Evolutionary conservation across 2,329 filamentous ascomycete species (phyloP).

Genomic region (Beauveria australis): DNA sequence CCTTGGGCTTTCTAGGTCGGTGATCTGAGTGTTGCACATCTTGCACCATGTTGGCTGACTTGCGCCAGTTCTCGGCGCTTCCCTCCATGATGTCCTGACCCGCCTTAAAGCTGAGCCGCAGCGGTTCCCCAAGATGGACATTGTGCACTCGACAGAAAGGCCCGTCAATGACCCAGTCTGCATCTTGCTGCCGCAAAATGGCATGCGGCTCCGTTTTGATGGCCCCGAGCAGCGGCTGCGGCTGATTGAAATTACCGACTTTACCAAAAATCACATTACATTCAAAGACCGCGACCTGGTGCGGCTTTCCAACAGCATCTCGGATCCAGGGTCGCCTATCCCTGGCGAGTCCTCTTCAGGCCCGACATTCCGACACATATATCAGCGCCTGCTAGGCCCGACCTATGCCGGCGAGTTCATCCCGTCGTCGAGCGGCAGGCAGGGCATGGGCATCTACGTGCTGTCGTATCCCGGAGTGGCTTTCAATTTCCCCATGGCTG

Average conservation of each 20-base stretch:
- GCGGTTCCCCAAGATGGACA: conserved; percentile 72
- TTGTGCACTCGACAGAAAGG: conserved; percentile 67
- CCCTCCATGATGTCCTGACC: conserved; percentile 81
- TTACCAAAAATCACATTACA: conserved; percentile 72
- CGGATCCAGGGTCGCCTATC: conserved; percentile 22
- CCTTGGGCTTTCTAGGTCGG: conserved; percentile 51
- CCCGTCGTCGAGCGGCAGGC: conserved; percentile 43
- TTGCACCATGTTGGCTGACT: background rate
- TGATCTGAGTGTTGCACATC: background rate
- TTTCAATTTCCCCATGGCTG: conserved; percentile 77
- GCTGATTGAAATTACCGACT: conserved; percentile 84
- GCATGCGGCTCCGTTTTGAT: conserved; percentile 84
- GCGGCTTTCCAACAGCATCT: conserved; percentile 44
- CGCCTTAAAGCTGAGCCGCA: conserved; percentile 82
- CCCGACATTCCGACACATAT: conserved; percentile 80
- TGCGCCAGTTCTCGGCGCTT: conserved; percentile 70
- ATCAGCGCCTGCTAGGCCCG: conserved; percentile 85
- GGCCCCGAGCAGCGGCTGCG: conserved; percentile 86
- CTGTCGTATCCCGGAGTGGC: conserved; percentile 92
- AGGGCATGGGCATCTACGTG: conserved; percentile 67
- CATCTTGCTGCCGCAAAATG: conserved; percentile 73
- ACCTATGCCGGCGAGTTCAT: conserved; percentile 93
- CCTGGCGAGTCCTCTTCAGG: conserved; percentile 36
- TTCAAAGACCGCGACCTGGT: conserved; percentile 76
- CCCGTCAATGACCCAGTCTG: conserved; percentile 71